Base-by-base conservation (phyloP, 2,329 filamentous ascomycete genomes). In the Aspergillus uvarum region DNA sequence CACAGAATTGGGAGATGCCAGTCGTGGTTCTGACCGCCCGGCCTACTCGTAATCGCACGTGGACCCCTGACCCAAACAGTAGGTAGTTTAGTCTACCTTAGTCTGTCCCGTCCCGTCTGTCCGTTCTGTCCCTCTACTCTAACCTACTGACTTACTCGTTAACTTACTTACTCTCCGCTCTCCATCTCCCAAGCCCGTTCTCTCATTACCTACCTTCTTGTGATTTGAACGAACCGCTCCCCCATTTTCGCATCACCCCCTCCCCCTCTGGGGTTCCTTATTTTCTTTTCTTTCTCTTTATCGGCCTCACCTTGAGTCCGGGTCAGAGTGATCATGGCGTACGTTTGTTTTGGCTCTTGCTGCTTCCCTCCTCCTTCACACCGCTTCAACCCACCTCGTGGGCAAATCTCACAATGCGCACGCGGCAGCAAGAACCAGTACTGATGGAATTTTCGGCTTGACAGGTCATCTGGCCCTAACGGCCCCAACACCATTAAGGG, bases 401-500 rank as follows among this genome's bases (percentile, higher is more conserved):
- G 50, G 32, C 38, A 44, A 44, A 5, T 16, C 16, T 44, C n/a
- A 29, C 38, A 44, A 44, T 14, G 38, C 38, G 38, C 38, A 44
- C 16, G 38, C 38, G 38, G 38, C 38, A 44, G 6, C 16, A 50
- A 60, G 55, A 19, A 59, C 63, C 62, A 60, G 54, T n/a, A 59
- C 63, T 63, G 38, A 60, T 64, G 56, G 56, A 60, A 48, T 48
- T 55, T 60, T 48, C 64, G 56, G 67, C 64, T 65, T 63, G 54
- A 66, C 63, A 73, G 70, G 66, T 72, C 70, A 59, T 68, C 70
- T 60, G 65, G 65, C 62, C 67, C 70, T 38, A 69, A 63, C 59
- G 67, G 65, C 62, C 72, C 73, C 75, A 83, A 82, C 74, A 81
- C 81, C 71, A 83, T 83, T 66, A 83, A 81, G 77, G 82, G 83